phyloP scores from a whole-genome alignment of 176 grass and related monocot species.

The Raddia distichophylla region DNA sequence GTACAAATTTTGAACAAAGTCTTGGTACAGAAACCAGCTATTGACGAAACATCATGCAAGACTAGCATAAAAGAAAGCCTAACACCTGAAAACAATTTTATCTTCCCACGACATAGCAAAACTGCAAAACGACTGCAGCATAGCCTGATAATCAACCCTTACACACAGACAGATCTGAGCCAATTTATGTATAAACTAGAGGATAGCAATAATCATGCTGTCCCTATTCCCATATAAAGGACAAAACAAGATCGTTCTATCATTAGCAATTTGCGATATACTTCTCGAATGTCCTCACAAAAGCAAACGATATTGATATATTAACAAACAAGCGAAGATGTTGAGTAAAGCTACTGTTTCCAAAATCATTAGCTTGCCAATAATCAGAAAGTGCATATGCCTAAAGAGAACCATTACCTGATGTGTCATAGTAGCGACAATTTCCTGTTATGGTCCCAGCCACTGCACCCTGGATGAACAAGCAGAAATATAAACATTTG shows the following conservation, averaged over 20 bases:
- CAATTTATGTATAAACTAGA: constrained; percentile 8
- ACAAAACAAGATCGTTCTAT: constrained; percentile 24
- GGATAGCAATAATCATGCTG: constrained; percentile 4
- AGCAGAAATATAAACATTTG: constrained; percentile 40
- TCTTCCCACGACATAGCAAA: constrained; percentile 13
- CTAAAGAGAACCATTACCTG: constrained; percentile 60
- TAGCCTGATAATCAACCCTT: neutral
- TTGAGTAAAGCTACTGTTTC: constrained; percentile 46
- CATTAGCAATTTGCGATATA: constrained; percentile 42
- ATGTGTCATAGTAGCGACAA: constrained; percentile 76
- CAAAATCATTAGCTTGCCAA: constrained; percentile 45
- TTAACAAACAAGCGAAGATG: constrained; percentile 57
- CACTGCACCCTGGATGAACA: constrained; percentile 59
- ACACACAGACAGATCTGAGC: constrained; percentile 11
- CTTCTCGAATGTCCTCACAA: constrained; percentile 21
- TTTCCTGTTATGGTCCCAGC: constrained; percentile 87
- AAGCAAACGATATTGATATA: constrained; percentile 46
- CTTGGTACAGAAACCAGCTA: neutral
- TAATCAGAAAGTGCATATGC: constrained; percentile 24
- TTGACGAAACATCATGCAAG: neutral
- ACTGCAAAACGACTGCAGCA: constrained; percentile 11
- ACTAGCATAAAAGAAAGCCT: constrained; percentile 9
- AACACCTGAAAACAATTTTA: neutral
- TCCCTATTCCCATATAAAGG: neutral
- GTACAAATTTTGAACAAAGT: too few species aligned